Percentiles rank a stretch among this genome's conserved stretches.
These are phyloP conservation scores for Plicaturopsis crispa DNA, from an alignment of 768 basidiomycete species.

Conservation along the genomic window DNA sequence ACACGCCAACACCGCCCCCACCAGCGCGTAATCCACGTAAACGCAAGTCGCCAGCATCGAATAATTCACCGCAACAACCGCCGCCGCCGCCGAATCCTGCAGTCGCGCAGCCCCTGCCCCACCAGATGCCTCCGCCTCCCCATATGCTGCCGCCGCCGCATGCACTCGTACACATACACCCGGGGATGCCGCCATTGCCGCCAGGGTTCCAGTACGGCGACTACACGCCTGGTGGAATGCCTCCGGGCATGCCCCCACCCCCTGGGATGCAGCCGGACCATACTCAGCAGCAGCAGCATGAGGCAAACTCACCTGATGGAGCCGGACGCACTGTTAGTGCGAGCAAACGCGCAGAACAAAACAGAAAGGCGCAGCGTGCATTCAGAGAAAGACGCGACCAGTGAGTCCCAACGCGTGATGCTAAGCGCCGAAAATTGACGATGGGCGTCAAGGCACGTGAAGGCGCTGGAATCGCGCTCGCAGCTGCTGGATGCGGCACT, in stretches of 20 bases:
- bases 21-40: conserved; percentile 47
- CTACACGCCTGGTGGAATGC: conserved; percentile 48
- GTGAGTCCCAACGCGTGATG: conserved; percentile 35
- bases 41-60: conserved; percentile 57
- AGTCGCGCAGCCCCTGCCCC: conserved; percentile 12
- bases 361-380: conserved; percentile 88
- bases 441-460: conserved; percentile 57
- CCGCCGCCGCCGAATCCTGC: conserved; percentile 12
- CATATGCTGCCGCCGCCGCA: conserved; percentile 49
- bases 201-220: conserved; percentile 46
- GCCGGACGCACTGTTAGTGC: conserved; percentile 58
- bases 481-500: conserved; percentile 81
- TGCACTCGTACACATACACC: conserved; percentile 39
- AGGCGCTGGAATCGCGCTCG: conserved; percentile 79
- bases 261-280: conserved; percentile 17
- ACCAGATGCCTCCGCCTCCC: conserved; percentile 22
- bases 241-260: conserved; percentile 18
- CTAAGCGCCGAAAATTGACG: conserved; percentile 3
- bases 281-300: conserved; percentile 19
- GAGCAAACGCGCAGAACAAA: conserved; percentile 90
- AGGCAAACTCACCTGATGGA: conserved; percentile 10
- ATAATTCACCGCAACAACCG: conserved; percentile 11
- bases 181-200: conserved; percentile 33
- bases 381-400: conserved; percentile 88
- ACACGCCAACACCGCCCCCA: conserved; percentile 33